Base-by-base conservation (phyloP, 2,329 filamentous ascomycete genomes). In the Orbilia ellipsospora region DNA sequence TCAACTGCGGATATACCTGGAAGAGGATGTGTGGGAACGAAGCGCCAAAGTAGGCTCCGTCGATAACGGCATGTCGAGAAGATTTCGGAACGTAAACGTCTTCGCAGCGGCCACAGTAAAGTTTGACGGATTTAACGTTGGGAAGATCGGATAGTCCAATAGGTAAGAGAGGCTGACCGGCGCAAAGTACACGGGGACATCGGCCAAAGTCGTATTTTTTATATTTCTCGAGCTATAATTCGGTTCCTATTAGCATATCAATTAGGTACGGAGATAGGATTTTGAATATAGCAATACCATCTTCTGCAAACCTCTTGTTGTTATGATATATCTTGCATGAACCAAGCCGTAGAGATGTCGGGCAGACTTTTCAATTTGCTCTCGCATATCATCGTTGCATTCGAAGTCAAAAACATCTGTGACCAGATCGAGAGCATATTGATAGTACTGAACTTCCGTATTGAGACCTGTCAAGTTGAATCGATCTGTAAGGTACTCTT, bases 21-120 rank as follows among this genome's bases (percentile, higher is more conserved):
- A 99, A 98, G 77, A 99, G 89, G 83, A 99, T 97, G 84, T 97
- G 97, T 86, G 97, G 94, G 86, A 99, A 99, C 1, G 92, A 96
- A 56, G 94, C 94, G 79, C 95, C 95, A 80, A 99, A 99, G 86
- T 98, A 99, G 78, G 95, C 95, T 77, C 95, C 95, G 82, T 99
- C 95, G 80, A 99, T 97, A 73, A 91, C 88, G 60, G 94, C 93
- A 83, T 99, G 95, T 28, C 95, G 92, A 18, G 93, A 94, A 2
- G 95, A 98, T 83, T 99, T 99, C 52, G 95, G 95, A 84, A 98
- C 98, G 87, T 99, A 99, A 73, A 96, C 91, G 82, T 99, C 95
- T 86, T 99, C 95, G 86, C 95, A 99, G 80, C 93, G 92, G 56
- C 92, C 90, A 84, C 95, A 99, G 87, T 97, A 99, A 63, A 99